These are phyloP conservation scores for Hordeum vulgare DNA, from an alignment of 176 grass and related monocot species.

Conservation along the genomic window MorexV3_pseudomolecules_assembly NC_058520.1:3192366-3192865, in stretches of 20 bases:
- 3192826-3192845: too few species aligned
- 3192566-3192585: not conserved
- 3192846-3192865: too few species aligned
- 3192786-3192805: too few species aligned
- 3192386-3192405: slow-evolving; percentile 19
- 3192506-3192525: not conserved
- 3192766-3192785: too few species aligned
- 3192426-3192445: not conserved
- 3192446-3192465: slow-evolving; percentile 9
- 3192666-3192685: not conserved
- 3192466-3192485: not conserved
- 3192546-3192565: not conserved
- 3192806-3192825: too few species aligned
- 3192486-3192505: not conserved
- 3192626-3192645: too few species aligned
- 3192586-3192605: too few species aligned
- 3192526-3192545: not conserved
- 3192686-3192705: not conserved
- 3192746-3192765: too few species aligned
- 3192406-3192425: not conserved
- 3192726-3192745: too few species aligned
- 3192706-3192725: not conserved
- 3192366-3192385: not conserved
- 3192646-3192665: not conserved
- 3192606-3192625: too few species aligned